Evolutionary conservation across 139 green algal genomes (phyloP), one percentile per base, ranked within the genome.

Genomic region (Tetradesmus obliquus): DNA sequence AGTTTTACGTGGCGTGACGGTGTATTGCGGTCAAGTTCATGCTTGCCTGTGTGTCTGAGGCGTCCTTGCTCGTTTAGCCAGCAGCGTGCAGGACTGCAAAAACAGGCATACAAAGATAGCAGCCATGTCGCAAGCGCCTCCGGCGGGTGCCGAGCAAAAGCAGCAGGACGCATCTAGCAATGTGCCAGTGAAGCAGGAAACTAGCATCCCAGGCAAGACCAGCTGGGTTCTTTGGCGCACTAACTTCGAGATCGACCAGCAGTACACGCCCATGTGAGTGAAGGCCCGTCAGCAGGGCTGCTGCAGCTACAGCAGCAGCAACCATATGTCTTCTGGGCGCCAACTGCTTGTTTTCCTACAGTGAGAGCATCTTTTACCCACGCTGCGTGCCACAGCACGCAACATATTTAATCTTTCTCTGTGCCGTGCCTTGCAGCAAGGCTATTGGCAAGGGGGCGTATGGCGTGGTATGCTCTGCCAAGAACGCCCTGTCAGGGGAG

Each of bases 401-500:
- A 51, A 20, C 22, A 15, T 13, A 2, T 79, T 72, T 66, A 22
- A 90, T 55, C 69, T 15, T 13, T 86, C 12, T 4, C 82, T 76
- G 66, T 76, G 66, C 82, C n/a, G n/a, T 19, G 66, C 66, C 66
- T 24, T 76, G 66, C 66, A 76, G 74, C 74, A 97, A 96, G 86
- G 96, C 97, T 5, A 97, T 99, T 66, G 98, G 98, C 57, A 99
- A 99, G 94, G 98, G 98, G 17, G 98, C 98, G 4, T 99, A 99
- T 89, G 98, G 98, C 13, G 96, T 99, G 1, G 98, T 99, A 0
- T 99, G 97, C 94, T 99, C 98, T 5, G 98, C 98, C 8, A 97
- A 97, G 86, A 93, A 99, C 79, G 53, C 58, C 1, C 79, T 93
- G 9, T 97, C 95, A 8, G 95, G 93, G 0, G 95, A 98, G 89